Conservation (phyloP, 345 rosid species). For the Ceriops decandra region DNA sequence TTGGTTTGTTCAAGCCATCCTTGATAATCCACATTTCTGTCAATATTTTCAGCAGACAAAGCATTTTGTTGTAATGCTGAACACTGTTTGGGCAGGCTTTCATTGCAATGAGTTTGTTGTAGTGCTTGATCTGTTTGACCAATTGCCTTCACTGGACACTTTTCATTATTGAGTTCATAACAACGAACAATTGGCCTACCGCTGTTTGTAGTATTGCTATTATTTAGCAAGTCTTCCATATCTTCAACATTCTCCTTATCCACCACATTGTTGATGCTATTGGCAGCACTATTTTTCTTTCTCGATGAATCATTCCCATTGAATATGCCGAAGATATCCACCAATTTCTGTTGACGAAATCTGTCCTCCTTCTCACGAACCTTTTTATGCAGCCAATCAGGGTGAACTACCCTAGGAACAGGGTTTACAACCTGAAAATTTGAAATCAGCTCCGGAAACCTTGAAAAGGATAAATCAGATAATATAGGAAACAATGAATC, state of each 20-base stretch:
- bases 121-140: conserved; percentile 20
- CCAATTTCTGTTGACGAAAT: conserved; percentile 78
- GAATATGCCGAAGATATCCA: conserved; percentile 51
- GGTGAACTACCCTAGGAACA: conserved; percentile 93
- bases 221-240: conserved; percentile 71
- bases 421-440: conserved; percentile 78
- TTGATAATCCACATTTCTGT: conserved; percentile 69
- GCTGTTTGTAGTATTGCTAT: conserved; percentile 38
- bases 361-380: conserved; percentile 91
- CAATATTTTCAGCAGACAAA: conserved; percentile 43
- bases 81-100: conserved; percentile 28
- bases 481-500: conserved; percentile 12
- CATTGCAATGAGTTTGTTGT: conserved; percentile 24
- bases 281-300: conserved; percentile 17
- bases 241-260: conserved; percentile 47
- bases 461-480: conserved; percentile 14
- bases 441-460: conserved; percentile 19
- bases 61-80: conserved; percentile 26
- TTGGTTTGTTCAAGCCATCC: conserved; percentile 95
- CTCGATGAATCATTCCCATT: conserved; percentile 33
- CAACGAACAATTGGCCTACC: conserved; percentile 70
- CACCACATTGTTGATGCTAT: conserved; percentile 17
- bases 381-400: conserved; percentile 97
- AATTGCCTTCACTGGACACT: conserved; percentile 27
- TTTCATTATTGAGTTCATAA: conserved; percentile 40